Conservation (phyloP, 2,329 filamentous ascomycete species). For the Colletotrichum somersetense region DNA sequence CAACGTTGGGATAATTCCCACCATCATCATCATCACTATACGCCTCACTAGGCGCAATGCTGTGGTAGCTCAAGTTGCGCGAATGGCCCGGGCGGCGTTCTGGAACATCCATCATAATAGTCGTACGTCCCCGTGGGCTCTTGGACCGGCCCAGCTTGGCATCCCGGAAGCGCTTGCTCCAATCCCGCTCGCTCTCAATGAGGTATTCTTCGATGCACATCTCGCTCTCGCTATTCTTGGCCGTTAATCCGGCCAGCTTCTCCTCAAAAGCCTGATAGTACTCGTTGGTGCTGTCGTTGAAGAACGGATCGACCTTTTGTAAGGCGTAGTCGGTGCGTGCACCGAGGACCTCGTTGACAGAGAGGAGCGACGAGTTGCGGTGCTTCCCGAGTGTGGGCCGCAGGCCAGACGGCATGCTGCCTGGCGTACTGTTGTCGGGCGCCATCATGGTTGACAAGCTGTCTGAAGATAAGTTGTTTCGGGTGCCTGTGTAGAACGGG, state of each 20-base stretch:
- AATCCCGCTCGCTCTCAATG: slow-evolving; percentile 74
- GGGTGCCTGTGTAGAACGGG: background rate
- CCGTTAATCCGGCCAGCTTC: slow-evolving; percentile 52
- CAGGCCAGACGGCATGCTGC: background rate
- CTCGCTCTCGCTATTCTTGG: slow-evolving; percentile 61
- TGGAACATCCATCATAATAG: background rate
- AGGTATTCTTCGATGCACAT: slow-evolving; percentile 76
- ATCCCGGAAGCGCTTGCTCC: slow-evolving; percentile 70
- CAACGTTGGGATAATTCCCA: background rate
- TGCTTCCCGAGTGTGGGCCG: slow-evolving; percentile 11
- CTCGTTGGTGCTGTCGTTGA: slow-evolving; percentile 72
- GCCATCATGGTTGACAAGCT: background rate
- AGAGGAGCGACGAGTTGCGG: slow-evolving; percentile 53
- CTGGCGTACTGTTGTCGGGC: background rate
- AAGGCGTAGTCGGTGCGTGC: slow-evolving; percentile 72
- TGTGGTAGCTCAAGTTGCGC: background rate
- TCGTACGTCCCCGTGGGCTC: slow-evolving; percentile 4
- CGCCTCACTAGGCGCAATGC: background rate
- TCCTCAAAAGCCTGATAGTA: slow-evolving; percentile 70
- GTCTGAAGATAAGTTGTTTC: background rate
- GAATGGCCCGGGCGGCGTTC: background rate
- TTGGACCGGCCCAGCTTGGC: slow-evolving; percentile 64
- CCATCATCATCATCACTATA: background rate
- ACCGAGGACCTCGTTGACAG: slow-evolving; percentile 68
- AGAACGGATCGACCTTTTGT: slow-evolving; percentile 76